These are phyloP conservation scores for Tarenaya hassleriana DNA, from an alignment of 345 rosid genomes.

Conservation along the genomic window DNA sequence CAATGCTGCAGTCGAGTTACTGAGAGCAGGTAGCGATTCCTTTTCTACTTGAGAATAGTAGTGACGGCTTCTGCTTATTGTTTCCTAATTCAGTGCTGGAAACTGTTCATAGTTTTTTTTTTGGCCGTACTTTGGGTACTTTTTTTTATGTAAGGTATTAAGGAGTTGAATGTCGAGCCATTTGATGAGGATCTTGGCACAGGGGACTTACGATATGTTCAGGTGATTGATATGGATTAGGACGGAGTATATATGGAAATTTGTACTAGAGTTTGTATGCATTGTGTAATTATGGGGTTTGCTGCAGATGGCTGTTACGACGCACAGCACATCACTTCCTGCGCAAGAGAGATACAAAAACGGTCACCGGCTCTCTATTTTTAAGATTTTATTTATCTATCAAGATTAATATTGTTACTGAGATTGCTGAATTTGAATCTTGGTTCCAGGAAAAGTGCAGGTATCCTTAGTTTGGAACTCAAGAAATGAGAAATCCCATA, in stretches of 20 bases:
- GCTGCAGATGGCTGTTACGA: slow-evolving; percentile 87
- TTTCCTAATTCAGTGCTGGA: neutral
- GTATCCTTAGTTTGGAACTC: slow-evolving; percentile 90
- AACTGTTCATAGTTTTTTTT: slow-evolving; percentile 5
- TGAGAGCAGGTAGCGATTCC: slow-evolving; percentile 74
- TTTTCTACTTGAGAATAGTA: too few species aligned
- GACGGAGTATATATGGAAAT: slow-evolving; percentile 4
- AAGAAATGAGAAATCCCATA: slow-evolving; percentile 72
- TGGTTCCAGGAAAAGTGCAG: slow-evolving; percentile 71
- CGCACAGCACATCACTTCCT: slow-evolving; percentile 70
- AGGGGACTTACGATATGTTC: slow-evolving; percentile 84
- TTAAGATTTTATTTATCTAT: slow-evolving; percentile 5
- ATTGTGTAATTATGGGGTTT: slow-evolving; percentile 25
- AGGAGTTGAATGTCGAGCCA: slow-evolving; percentile 56
- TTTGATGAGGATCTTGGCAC: slow-evolving; percentile 77
- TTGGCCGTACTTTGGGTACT: slow-evolving; percentile 1
- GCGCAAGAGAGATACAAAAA: slow-evolving; percentile 71
- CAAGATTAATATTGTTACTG: slow-evolving; percentile 5
- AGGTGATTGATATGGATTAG: slow-evolving; percentile 41
- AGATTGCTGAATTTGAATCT: slow-evolving; percentile 8
- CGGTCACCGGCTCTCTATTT: slow-evolving; percentile 37
- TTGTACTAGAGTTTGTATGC: neutral
- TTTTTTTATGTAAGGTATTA: slow-evolving; percentile 41
- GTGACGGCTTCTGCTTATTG: neutral
- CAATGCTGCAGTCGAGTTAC: slow-evolving; percentile 69